A percentile compares a stretch with the other conserved stretches of the same genome.
Conservation (phyloP, 768 basidiomycete genomes). For the Russula abietina region DNA sequence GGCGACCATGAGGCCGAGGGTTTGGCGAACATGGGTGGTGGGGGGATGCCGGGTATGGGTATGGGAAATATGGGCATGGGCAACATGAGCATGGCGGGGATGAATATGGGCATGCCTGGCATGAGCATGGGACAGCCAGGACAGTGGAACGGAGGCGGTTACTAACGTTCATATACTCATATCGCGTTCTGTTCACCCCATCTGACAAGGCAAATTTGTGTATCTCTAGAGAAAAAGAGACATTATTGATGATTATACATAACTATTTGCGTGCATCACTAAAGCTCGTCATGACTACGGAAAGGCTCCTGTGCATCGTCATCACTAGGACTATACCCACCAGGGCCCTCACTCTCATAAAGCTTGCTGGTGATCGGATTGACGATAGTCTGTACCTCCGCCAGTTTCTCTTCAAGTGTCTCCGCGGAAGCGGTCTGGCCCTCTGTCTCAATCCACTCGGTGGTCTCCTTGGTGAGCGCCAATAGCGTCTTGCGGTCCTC, state of each 20-base stretch:
- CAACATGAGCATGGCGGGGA: constrained; percentile 20
- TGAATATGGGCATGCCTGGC: constrained; percentile 18
- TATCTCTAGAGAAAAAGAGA: constrained; percentile 5
- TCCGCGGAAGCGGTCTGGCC: constrained; percentile 71
- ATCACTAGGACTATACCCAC: constrained; percentile 27
- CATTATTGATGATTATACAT: constrained; percentile 21
- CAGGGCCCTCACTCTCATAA: constrained; percentile 27
- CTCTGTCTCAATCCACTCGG: constrained; percentile 89
- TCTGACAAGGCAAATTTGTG: not conserved
- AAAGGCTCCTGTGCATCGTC: constrained; percentile 38
- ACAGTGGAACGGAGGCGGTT: constrained; percentile 20
- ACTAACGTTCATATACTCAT: not conserved
- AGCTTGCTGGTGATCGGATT: constrained; percentile 46
- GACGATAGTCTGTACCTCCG: constrained; percentile 35
- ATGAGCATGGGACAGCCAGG: constrained; percentile 25
- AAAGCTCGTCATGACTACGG: constrained; percentile 43
- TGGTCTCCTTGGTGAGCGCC: constrained; percentile 76
- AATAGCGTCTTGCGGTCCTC: constrained; percentile 83
- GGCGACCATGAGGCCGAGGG: constrained; percentile 31
- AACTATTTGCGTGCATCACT: not conserved
- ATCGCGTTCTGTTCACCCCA: not conserved
- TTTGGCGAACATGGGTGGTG: constrained; percentile 11
- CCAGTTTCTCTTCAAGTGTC: constrained; percentile 86
- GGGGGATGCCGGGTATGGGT: constrained; percentile 25
- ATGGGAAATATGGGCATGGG: constrained; percentile 26